Evolutionary conservation across 2,329 filamentous ascomycete species (phyloP), one percentile per base, ranked within the genome.

Genomic region (Aspergillus viridinutans): DNA sequence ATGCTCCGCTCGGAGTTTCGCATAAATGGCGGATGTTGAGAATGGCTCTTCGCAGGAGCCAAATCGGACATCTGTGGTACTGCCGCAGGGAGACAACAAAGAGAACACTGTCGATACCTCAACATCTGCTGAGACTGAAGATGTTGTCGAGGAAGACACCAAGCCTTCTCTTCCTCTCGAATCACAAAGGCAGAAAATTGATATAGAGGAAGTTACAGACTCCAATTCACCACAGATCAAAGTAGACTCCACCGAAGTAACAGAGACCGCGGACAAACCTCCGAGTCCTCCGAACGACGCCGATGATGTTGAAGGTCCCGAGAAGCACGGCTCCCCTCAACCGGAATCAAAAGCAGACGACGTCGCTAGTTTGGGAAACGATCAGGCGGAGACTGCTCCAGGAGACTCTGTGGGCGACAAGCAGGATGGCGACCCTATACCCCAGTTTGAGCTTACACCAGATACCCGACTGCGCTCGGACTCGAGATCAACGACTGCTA

Each of bases 401-500:
- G 58, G 58, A 26, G 58, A 65, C 53, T 9, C 54, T 17, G 52
- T 53, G 52, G 43, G 48, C 52, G 56, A 69, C 58, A 43, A 49
- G 58, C 55, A 61, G 56, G 58, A 60, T 50, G 55, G 45, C 28
- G 53, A 28, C n/a, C 52, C 60, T n/a, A 54, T 61, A 21, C 62
- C 61, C n/a, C 67, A 67, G 29, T 61, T 67, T 58, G 66, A 64
- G 40, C 55, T 57, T 59, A 58, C 54, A n/a, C 56, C 58, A n/a
- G 65, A 71, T 28, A 52, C 57, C 43, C 78, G 82, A 55, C 66
- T 76, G 56, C 79, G 84, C 57, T 86, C 85, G 17, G 84, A 85
- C 70, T 86, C 84, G 29, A 78, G 83, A 61, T 85, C 84, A 20
- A 85, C 84, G 2, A 81, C 80, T 21, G 76, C 79, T 3, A 80